A percentile compares a stretch with the other conserved stretches of the same genome.
These are phyloP conservation scores for Psilocybe cubensis DNA, from an alignment of 768 basidiomycete genomes.

Conservation along the genomic window DNA sequence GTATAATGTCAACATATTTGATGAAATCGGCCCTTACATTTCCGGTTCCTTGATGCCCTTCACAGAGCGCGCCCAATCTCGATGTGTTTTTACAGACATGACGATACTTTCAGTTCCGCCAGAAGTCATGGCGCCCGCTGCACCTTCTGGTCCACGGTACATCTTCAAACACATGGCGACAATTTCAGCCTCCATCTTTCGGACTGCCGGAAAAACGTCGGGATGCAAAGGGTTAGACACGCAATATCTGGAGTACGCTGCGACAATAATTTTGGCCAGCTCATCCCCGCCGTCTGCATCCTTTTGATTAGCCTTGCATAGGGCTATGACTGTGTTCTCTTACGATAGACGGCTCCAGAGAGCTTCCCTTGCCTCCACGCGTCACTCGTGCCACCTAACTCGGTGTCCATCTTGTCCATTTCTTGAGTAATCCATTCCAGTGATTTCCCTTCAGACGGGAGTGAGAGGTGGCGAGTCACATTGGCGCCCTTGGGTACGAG, in stretches of 20 bases:
- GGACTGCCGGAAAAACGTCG: slow-evolving; percentile 87
- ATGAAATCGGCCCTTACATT: slow-evolving; percentile 57
- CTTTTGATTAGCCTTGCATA: neutral
- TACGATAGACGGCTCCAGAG: slow-evolving; percentile 88
- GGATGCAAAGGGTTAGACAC: slow-evolving; percentile 93
- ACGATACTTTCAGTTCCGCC: slow-evolving; percentile 97
- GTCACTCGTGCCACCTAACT: slow-evolving; percentile 42
- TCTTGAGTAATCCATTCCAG: slow-evolving; percentile 76
- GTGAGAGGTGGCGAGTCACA: slow-evolving; percentile 64
- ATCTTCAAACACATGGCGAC: slow-evolving; percentile 85
- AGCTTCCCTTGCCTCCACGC: slow-evolving; percentile 76
- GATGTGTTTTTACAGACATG: slow-evolving; percentile 93
- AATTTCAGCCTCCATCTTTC: slow-evolving; percentile 98
- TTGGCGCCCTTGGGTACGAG: slow-evolving; percentile 67
- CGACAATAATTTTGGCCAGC: slow-evolving; percentile 73
- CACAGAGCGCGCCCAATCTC: slow-evolving; percentile 85
- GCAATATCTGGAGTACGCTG: slow-evolving; percentile 81
- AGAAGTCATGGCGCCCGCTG: slow-evolving; percentile 91
- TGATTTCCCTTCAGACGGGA: slow-evolving; percentile 68
- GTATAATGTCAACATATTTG: neutral
- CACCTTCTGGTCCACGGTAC: slow-evolving; percentile 84
- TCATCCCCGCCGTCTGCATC: slow-evolving; percentile 82
- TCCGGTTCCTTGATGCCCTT: slow-evolving; percentile 93
- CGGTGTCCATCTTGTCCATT: slow-evolving; percentile 80
- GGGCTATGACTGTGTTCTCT: neutral